Evolutionary conservation across 116 monocot species (phyloP), one percentile per base, ranked within the genome.

Genomic region (Iris pallida): DNA sequence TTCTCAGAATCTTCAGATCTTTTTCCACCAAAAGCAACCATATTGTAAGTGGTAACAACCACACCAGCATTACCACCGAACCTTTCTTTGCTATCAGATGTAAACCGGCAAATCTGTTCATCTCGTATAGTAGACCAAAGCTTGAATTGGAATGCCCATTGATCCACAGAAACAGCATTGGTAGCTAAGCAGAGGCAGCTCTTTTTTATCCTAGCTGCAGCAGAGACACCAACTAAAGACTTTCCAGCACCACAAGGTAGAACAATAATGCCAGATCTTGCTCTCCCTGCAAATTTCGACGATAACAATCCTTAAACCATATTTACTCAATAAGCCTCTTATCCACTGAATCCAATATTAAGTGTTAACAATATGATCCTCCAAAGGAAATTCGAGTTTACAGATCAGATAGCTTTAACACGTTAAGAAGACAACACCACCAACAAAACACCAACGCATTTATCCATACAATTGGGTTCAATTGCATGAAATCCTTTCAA

Each of bases 81-180:
- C 59, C 84, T 85, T 68, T 97, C 97, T 70, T 97, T 97, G 66
- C 85, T 97, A 69, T 97, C 97, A 72, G 92, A 92, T 57, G 97
- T 97, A 75, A 97, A 97, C 14, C 97, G 84, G 40, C 92, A 92
- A 42, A 97, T 97, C 42, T 97, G 92, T 12, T 97, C 97, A 72
- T 97, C 97, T 77, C 83, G 75, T 74, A 97, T 90, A 2, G 90
- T 97, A 19, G 92, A 92, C 97, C 97, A 97, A 41, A 97, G 97
- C 64, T 97, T 89, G 71, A 97, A 97, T 78, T 97, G 97, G 55
- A 97, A 97, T 55, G 97, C 97, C 97, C 97, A 97, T 53, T 97
- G 97, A 83, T 97, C 97, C 12, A 97, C 97, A 64, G 97, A 97
- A 64, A 97, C 97, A 19, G 97, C 97, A 83, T 97, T 97, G 64